A percentile compares a stretch with the other conserved stretches of the same genome.
phyloP scores from a whole-genome alignment of 768 basidiomycete genomes.

The Phlebiopsis gigantea region DNA sequence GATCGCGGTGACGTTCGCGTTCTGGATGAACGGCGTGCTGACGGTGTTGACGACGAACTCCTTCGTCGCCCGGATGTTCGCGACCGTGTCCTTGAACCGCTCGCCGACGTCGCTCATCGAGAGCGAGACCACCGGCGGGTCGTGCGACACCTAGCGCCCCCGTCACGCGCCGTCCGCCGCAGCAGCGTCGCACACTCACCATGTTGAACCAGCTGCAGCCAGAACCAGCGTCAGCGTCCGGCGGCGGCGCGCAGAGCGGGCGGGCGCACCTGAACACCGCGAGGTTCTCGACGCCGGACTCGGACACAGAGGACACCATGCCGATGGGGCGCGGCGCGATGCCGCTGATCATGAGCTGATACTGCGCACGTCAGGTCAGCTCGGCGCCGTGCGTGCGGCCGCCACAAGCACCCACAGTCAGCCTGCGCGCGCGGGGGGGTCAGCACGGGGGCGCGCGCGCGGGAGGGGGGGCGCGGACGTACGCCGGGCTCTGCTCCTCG shows the following conservation, averaged over 20 bases:
- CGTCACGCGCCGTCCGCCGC: background rate
- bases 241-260: no score
- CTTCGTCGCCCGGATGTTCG: slow-evolving; percentile 59
- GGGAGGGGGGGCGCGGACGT: background rate
- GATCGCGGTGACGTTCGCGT: slow-evolving; percentile 49
- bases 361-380: slow-evolving; percentile 20
- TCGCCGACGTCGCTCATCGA: slow-evolving; percentile 45
- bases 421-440: background rate
- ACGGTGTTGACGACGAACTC: slow-evolving; percentile 72
- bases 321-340: slow-evolving; percentile 66
- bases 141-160: slow-evolving; percentile 44
- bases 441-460: background rate
- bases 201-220: slow-evolving; percentile 16
- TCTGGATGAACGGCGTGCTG: slow-evolving; percentile 57
- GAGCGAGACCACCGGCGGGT: slow-evolving; percentile 63
- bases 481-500: background rate
- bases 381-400: background rate
- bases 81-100: slow-evolving; percentile 53
- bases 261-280: slow-evolving; percentile 36
- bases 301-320: slow-evolving; percentile 56
- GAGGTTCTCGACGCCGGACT: slow-evolving; percentile 49
- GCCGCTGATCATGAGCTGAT: slow-evolving; percentile 50
- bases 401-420: background rate
- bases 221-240: background rate
- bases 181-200: background rate